Evolutionary conservation across 495 filamentous ascomycete genomes (phyloP).

Genomic region (Tuber brumale): DNA sequence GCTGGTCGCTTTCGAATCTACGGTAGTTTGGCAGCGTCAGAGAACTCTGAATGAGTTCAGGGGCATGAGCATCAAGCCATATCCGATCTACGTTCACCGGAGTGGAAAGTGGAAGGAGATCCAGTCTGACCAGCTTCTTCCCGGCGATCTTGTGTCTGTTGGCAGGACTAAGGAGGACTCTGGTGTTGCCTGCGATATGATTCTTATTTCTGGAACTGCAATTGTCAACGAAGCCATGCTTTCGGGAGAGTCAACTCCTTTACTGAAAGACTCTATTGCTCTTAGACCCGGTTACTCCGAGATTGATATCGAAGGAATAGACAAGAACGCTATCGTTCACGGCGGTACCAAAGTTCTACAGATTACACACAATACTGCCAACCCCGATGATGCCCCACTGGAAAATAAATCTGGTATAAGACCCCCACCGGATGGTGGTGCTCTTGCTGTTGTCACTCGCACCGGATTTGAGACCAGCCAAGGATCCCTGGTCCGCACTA

Average conservation of each 20-base stretch:
- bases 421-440: conserved; percentile 80
- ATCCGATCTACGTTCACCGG: conserved; percentile 83
- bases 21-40: conserved; percentile 98
- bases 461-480: conserved; percentile 99
- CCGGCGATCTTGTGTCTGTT: conserved; percentile 93
- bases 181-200: conserved; percentile 94
- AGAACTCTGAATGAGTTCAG: conserved; percentile 95
- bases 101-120: conserved; percentile 80
- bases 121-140: conserved; percentile 86
- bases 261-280: conserved; percentile 93
- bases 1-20: conserved; percentile 96
- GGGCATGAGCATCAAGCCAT: conserved; percentile 98
- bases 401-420: conserved; percentile 65
- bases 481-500: conserved; percentile 92
- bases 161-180: conserved; percentile 94
- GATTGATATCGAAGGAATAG: conserved; percentile 82
- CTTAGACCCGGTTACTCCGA: conserved; percentile 76
- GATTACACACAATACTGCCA: conserved; percentile 70
- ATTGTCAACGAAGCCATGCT: conserved; percentile 99
- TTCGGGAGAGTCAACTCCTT: conserved; percentile 92
- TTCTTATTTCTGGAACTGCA: conserved; percentile 85
- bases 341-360: conserved; percentile 97
- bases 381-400: conserved; percentile 61
- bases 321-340: conserved; percentile 94
- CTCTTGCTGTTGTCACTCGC: conserved; percentile 88